These are phyloP conservation scores for Parastagonospora avenae DNA, from an alignment of 2,329 filamentous ascomycete genomes.

Conservation along the genomic window DNA sequence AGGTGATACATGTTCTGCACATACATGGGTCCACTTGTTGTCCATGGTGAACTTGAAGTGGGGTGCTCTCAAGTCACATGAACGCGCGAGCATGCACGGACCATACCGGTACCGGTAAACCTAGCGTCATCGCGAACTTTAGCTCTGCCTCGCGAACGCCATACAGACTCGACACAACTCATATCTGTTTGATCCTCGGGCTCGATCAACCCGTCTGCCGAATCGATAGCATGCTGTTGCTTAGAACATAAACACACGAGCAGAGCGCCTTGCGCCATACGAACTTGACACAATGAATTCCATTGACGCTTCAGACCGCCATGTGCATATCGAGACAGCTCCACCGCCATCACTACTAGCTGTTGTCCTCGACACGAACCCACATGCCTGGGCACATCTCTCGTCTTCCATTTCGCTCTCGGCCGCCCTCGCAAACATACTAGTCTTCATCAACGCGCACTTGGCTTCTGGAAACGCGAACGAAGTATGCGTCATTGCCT, in stretches of 20 bases:
- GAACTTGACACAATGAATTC: constrained; percentile 62
- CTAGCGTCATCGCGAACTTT: constrained; percentile 5
- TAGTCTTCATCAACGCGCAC: constrained; percentile 97
- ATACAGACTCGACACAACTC: background rate
- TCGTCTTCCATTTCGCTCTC: constrained; percentile 76
- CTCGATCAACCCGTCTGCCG: background rate
- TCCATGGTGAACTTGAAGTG: no score
- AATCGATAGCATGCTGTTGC: background rate
- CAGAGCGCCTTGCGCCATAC: background rate
- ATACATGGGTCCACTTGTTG: no score
- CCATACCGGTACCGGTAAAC: no score
- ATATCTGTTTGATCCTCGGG: background rate
- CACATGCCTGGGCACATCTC: constrained; percentile 87
- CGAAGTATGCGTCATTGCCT: constrained; percentile 88
- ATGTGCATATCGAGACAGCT: constrained; percentile 52
- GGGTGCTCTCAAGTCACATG: no score
- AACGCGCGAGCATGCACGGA: background rate
- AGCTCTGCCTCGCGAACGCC: background rate
- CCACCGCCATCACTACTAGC: constrained; percentile 80
- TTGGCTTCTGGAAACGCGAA: constrained; percentile 93
- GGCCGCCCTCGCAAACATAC: constrained; percentile 82
- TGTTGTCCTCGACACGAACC: constrained; percentile 94
- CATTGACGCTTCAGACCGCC: constrained; percentile 63
- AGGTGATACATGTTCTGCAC: no score
- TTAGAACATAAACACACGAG: background rate